Evolutionary conservation across 805 yeast genomes (phyloP), one percentile per base, ranked within the genome.

Genomic region (Ascoidea asiatica): DNA sequence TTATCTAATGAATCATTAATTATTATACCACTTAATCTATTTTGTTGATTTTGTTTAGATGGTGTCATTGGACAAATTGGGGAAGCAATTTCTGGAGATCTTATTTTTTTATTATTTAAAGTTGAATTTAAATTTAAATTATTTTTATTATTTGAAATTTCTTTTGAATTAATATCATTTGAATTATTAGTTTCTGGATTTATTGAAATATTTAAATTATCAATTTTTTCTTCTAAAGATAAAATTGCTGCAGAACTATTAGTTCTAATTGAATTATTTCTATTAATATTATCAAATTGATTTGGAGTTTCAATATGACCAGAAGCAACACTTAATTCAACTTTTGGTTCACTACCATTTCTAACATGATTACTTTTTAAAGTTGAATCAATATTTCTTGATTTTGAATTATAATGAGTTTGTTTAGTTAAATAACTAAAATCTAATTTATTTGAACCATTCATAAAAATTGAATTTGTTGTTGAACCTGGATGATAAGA

Each of bases 401-500:
- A 18, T 15, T 23, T 43, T 13, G 21, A 13, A 43, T 13, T 15
- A 17, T 37, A 17, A 11, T 37, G 38, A 7, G 7, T 11, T 37
- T 37, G 38, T 37, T 50, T 53, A 38, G 57, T 56, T 17, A 61
- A 50, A 15, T 50, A 43, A 38, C 46, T 43, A 50, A 54, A 50
- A 39, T 53, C 54, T 2, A 52, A 48, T 5, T 53, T 46, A 40
- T 44, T 46, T 21, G 49, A 48, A 29, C 51, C 51, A 48, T 46
- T 42, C n/a, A n/a, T n/a, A n/a, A n/a, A n/a, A n/a, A n/a, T n/a
- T n/a, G n/a, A n/a, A n/a, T n/a, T n/a, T 17, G 66, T 51, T 44
- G 54, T 55, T 22, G 75, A 66, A 1, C 80, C 71, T 17, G 95
- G 94, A 56, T 84, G 89, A 55, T 81, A 84, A 7, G 92, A 82